These are phyloP conservation scores for Pseudocercospora eumusae DNA, from an alignment of 2,329 filamentous ascomycete genomes.

Conservation along the genomic window DNA sequence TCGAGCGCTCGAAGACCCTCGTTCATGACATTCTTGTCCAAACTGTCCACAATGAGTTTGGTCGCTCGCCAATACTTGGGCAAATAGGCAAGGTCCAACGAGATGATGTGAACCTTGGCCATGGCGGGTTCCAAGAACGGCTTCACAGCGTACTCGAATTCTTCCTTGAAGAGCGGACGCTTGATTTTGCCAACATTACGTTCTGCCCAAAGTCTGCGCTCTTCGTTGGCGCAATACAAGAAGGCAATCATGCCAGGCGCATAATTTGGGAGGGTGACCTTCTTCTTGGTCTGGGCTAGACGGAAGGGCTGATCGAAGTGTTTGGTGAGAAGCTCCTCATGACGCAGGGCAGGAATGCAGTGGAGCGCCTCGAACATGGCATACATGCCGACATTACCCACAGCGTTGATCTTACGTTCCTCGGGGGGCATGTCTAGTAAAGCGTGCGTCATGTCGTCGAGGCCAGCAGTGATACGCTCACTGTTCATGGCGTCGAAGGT, in stretches of 20 bases:
- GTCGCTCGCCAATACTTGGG: constrained; percentile 79
- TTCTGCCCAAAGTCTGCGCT: constrained; percentile 67
- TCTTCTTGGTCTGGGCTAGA: constrained; percentile 74
- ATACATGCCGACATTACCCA: constrained; percentile 66
- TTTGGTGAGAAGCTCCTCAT: constrained; percentile 54
- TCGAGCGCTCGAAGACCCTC: constrained; percentile 79
- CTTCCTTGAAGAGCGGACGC: constrained; percentile 64
- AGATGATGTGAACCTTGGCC: constrained; percentile 59
- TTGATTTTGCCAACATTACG: constrained; percentile 68
- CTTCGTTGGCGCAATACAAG: constrained; percentile 71
- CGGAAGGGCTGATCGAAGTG: constrained; percentile 83
- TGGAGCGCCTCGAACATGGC: constrained; percentile 87
- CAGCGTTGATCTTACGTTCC: constrained; percentile 52
- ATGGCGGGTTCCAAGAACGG: constrained; percentile 71
- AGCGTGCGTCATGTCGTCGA: constrained; percentile 46
- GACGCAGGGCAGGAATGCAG: constrained; percentile 72
- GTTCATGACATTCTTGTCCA: constrained; percentile 73
- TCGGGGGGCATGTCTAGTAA: constrained; percentile 51
- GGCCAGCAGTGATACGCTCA: constrained; percentile 46
- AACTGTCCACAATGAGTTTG: constrained; percentile 68
- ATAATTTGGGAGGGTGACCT: constrained; percentile 72
- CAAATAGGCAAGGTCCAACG: constrained; percentile 57
- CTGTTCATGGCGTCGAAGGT: constrained; percentile 50
- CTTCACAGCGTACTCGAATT: constrained; percentile 86
- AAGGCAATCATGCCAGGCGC: constrained; percentile 84